Base-by-base conservation (phyloP, 768 basidiomycete species). In the Tylopilus sp. region DNA sequence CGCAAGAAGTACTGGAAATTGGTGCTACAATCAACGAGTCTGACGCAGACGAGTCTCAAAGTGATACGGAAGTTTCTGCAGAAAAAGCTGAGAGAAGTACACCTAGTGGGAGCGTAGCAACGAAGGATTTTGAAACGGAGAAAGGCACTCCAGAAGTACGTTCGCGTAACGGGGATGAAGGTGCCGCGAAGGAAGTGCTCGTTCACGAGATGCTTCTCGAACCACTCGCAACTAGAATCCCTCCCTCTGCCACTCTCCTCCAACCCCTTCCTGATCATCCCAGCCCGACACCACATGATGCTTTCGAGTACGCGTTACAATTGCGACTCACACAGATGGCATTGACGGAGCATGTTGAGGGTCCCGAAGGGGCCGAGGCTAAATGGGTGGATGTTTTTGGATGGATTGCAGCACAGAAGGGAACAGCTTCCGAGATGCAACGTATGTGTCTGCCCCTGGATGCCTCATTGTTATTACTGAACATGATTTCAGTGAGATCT, bases 361-460 rank as follows among this genome's bases (percentile, higher is more conserved):
- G 97, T 0, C 79, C 92, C 0, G 92, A 95, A 61, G 82, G 84
- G 36, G 94, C 93, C 0, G 85, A 88, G 56, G 72, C 74, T 17
- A 85, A 83, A 52, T 94, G 92, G 82, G 74, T 92, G 16, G 91
- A 92, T 25, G 78, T 92, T 9, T 96, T 95, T 67, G 73, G 80
- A 6, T 97, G 89, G 88, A 85, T 93, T 63, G 85, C 92, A 0
- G 86, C 85, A 52, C 74, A 76, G 60, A 77, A 73, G 24, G 76
- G 74, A 33, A 60, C 61, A 0, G 51, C 48, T 26, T 59, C 65
- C 11, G 68, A 70, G 30, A 56, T 55, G 24, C 68, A 63, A 16
- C 26, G 68, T 71, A 50, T 44, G 70, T 53, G 43, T 30, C 24
- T 37, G 22, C 42, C 16, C 11, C 9, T 38, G 16, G 24, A 45